Evolutionary conservation across 305 asterid genomes (phyloP).

Genomic region (Nicotiana rustica): DNA sequence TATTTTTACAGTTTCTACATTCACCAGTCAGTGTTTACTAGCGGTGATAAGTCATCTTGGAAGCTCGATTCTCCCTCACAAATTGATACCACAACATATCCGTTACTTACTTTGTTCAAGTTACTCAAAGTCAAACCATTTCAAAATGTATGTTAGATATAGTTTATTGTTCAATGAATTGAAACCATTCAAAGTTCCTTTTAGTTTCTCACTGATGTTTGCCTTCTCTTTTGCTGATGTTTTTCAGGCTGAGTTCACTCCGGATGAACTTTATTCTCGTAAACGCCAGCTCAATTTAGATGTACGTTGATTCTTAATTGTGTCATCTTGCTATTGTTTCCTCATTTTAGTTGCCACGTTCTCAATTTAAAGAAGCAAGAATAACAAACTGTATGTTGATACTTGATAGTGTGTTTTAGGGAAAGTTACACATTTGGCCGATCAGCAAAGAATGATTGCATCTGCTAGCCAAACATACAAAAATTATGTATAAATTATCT

Average conservation of each 20-base stretch:
- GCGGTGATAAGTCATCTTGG: constrained; percentile 67
- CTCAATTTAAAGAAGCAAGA: not conserved
- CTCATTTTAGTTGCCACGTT: not conserved
- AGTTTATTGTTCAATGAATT: not conserved
- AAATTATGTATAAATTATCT: too few species aligned
- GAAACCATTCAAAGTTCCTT: not conserved
- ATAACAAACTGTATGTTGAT: not conserved
- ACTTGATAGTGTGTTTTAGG: too few species aligned
- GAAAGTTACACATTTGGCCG: too few species aligned
- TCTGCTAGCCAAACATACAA: too few species aligned
- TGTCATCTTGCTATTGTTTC: not conserved
- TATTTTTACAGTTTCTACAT: constrained; percentile 61
- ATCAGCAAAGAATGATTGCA: too few species aligned
- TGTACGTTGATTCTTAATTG: constrained; percentile 43
- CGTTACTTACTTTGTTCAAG: constrained; percentile 68
- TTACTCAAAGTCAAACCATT: constrained; percentile 64
- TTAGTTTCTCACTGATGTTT: not conserved
- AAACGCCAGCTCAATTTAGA: constrained; percentile 66
- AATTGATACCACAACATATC: constrained; percentile 68
- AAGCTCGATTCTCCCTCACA: constrained; percentile 64
- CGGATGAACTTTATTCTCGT: constrained; percentile 75
- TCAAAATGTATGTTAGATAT: constrained; percentile 59
- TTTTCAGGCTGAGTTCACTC: constrained; percentile 80
- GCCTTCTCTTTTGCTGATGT: not conserved
- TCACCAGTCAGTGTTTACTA: constrained; percentile 62